Evolutionary conservation across 768 basidiomycete species (phyloP).

Genomic region (Russula sp.): DNA sequence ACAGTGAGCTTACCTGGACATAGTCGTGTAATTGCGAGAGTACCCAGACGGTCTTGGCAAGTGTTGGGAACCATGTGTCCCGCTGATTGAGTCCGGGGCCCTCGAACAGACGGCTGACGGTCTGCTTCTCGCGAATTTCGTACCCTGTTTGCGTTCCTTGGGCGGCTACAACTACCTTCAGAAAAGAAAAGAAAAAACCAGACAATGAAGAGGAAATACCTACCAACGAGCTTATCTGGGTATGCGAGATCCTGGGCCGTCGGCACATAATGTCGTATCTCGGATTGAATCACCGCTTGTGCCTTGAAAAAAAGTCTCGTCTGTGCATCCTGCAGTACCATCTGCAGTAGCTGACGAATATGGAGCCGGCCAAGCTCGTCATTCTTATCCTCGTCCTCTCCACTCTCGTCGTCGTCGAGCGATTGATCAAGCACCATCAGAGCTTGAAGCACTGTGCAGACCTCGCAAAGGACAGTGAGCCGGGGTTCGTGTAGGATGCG

Average conservation of each 20-base stretch:
- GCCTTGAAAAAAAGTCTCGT: conserved; percentile 95
- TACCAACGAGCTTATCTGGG: conserved; percentile 73
- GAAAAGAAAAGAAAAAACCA: neutral
- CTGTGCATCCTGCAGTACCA: conserved; percentile 94
- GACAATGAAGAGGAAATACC: conserved; percentile 24
- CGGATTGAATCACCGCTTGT: conserved; percentile 82
- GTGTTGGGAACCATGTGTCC: conserved; percentile 88
- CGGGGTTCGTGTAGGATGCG: conserved; percentile 90
- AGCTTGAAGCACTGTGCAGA: conserved; percentile 93
- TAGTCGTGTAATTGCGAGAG: conserved; percentile 84
- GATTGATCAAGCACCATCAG: conserved; percentile 87
- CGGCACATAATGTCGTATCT: conserved; percentile 77
- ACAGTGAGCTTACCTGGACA: conserved; percentile 59
- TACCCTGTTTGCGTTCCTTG: conserved; percentile 37
- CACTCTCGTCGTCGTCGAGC: conserved; percentile 28
- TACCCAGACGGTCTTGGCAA: conserved; percentile 87
- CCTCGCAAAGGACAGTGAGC: conserved; percentile 82
- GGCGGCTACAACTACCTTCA: conserved; percentile 31
- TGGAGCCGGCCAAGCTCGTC: conserved; percentile 56
- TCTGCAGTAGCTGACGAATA: conserved; percentile 72
- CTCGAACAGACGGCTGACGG: conserved; percentile 59
- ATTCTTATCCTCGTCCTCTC: conserved; percentile 30
- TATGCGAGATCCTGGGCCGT: conserved; percentile 78
- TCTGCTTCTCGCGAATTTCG: conserved; percentile 61
- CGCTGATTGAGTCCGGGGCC: conserved; percentile 64